These are phyloP conservation scores for Tricholoma matsutake DNA, from an alignment of 768 basidiomycete species.

Conservation along the genomic window DNA sequence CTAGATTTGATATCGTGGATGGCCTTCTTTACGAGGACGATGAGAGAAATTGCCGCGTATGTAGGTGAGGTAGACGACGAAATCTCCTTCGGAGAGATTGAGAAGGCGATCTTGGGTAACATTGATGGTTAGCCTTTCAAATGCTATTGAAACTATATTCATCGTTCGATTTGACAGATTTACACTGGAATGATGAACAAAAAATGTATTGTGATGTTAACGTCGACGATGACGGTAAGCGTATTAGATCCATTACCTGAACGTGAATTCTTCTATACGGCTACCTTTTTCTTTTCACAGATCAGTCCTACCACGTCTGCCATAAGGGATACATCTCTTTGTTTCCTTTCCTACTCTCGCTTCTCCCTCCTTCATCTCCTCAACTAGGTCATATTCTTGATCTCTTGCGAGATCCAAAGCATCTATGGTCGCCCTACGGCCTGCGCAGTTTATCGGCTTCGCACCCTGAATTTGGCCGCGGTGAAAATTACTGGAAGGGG, in stretches of 20 bases:
- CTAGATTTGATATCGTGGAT: slow-evolving; percentile 95
- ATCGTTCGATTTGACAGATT: slow-evolving; percentile 44
- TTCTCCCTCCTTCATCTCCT: slow-evolving; percentile 74
- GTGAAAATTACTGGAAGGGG: slow-evolving; percentile 97
- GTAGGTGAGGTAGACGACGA: slow-evolving; percentile 85
- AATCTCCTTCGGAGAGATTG: slow-evolving; percentile 70
- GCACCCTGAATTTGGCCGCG: slow-evolving; percentile 87
- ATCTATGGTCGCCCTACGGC: slow-evolving; percentile 91
- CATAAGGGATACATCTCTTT: slow-evolving; percentile 91
- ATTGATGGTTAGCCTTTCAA: slow-evolving; percentile 61
- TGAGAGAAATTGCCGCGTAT: slow-evolving; percentile 86
- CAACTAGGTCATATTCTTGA: slow-evolving; percentile 82
- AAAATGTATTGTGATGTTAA: slow-evolving; percentile 93
- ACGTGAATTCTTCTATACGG: neutral
- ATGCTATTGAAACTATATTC: neutral
- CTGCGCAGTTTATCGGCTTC: slow-evolving; percentile 84
- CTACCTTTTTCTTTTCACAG: slow-evolving; percentile 36
- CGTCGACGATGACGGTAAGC: slow-evolving; percentile 77
- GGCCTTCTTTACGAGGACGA: slow-evolving; percentile 92
- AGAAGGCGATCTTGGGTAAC: slow-evolving; percentile 78
- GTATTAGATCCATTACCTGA: slow-evolving; percentile 7
- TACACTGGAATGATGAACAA: slow-evolving; percentile 89
- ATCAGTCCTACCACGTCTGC: slow-evolving; percentile 90
- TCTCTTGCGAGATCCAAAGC: slow-evolving; percentile 71
- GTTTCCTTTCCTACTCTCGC: slow-evolving; percentile 86